phyloP scores from a whole-genome alignment of 2,329 filamentous ascomycete genomes.

The Clonostachys byssicola region DNA sequence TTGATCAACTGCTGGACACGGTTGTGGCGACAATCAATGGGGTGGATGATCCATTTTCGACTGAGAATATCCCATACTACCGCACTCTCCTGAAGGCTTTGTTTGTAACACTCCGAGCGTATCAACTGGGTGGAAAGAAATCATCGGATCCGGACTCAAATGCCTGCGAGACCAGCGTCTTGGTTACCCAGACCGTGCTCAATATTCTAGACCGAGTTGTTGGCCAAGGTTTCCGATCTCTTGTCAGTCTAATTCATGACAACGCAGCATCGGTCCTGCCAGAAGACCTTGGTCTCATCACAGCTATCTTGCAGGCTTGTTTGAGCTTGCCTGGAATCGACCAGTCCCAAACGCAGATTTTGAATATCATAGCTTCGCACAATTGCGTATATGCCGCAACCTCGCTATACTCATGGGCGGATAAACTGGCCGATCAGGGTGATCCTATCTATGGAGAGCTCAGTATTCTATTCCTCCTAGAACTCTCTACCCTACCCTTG shows the following conservation, averaged over 20 bases:
- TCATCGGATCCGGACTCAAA: slow-evolving; percentile 2
- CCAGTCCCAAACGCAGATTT: slow-evolving; percentile 65
- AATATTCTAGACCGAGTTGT: slow-evolving; percentile 79
- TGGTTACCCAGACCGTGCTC: slow-evolving; percentile 59
- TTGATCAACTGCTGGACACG: slow-evolving; percentile 44
- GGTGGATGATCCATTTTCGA: slow-evolving; percentile 48
- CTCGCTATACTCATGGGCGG: slow-evolving; percentile 90
- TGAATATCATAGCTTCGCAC: slow-evolving; percentile 66
- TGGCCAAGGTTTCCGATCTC: slow-evolving; percentile 73
- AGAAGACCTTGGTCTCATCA: slow-evolving; percentile 82
- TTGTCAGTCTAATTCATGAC: slow-evolving; percentile 74
- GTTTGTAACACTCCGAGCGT: slow-evolving; percentile 73
- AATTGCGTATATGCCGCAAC: slow-evolving; percentile 76
- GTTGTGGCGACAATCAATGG: slow-evolving; percentile 48
- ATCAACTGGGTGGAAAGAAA: slow-evolving; percentile 34
- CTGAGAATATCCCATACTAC: slow-evolving; percentile 64
- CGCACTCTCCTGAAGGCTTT: slow-evolving; percentile 79
- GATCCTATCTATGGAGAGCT: slow-evolving; percentile 93
- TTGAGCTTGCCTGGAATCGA: slow-evolving; percentile 74
- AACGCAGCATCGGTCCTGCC: slow-evolving; percentile 53
- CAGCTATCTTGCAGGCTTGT: slow-evolving; percentile 81
- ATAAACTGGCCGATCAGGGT: slow-evolving; percentile 69
- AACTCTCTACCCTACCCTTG: slow-evolving; percentile 74
- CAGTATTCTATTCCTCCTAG: slow-evolving; percentile 82
- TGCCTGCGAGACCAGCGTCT: slow-evolving; percentile 18